These are phyloP conservation scores for Aspergillus olivimuriae DNA, from an alignment of 495 filamentous ascomycete genomes.

Conservation along the genomic window DNA sequence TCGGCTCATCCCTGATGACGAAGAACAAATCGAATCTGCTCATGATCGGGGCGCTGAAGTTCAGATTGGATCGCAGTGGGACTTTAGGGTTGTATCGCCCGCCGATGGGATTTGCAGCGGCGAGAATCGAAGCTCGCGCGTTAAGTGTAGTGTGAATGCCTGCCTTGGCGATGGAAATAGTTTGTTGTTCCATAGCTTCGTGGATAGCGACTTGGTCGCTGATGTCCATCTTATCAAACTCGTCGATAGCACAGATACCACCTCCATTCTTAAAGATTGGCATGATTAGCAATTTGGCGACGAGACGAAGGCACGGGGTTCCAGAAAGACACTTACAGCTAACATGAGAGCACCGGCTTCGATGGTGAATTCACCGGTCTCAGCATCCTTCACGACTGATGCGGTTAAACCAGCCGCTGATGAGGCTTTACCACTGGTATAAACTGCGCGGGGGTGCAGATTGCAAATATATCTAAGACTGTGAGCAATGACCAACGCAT, in stretches of 20 bases:
- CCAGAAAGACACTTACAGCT: conserved; percentile 71
- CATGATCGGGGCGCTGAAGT: conserved; percentile 99
- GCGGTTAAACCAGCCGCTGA: conserved; percentile 97
- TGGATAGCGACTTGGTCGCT: conserved; percentile 97
- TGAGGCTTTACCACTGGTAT: conserved; percentile 96
- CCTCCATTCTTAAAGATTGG: conserved; percentile 38
- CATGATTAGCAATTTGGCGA: background rate
- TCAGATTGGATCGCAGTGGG: conserved; percentile 89
- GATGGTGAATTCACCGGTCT: conserved; percentile 98
- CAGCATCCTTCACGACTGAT: conserved; percentile 94
- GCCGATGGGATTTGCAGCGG: conserved; percentile 92
- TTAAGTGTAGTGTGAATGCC: conserved; percentile 98
- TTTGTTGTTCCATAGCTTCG: conserved; percentile 99
- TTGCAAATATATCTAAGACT: conserved; percentile 72
- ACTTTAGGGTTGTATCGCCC: conserved; percentile 95
- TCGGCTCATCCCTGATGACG: conserved; percentile 94
- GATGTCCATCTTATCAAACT: conserved; percentile 99
- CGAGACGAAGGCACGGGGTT: too few relatives aligned
- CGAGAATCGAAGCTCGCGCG: conserved; percentile 88
- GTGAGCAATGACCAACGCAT: conserved; percentile 2
- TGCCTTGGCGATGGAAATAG: conserved; percentile 97
- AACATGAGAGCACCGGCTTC: conserved; percentile 98
- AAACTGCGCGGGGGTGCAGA: conserved; percentile 91
- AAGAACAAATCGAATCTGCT: conserved; percentile 98
- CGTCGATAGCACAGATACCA: conserved; percentile 96